Evolutionary conservation across 495 filamentous ascomycete genomes (phyloP).

Genomic region (Neurospora sp.): DNA sequence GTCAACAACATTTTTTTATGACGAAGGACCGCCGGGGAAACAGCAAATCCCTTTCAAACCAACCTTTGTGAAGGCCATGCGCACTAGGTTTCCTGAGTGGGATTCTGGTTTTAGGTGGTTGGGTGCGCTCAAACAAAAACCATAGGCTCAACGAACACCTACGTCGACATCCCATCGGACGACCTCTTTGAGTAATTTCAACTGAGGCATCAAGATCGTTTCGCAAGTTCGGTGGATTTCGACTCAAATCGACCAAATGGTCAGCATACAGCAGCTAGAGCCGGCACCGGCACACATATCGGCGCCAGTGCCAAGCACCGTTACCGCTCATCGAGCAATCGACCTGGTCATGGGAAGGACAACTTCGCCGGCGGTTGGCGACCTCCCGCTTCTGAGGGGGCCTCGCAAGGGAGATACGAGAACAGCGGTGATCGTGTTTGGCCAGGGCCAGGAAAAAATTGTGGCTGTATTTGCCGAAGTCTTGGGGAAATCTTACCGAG

Average conservation of each 20-base stretch:
- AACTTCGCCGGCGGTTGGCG: constrained; percentile 14
- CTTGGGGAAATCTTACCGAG: constrained; percentile 53
- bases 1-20: background rate
- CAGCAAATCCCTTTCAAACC: background rate
- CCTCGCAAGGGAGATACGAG: constrained; percentile 38
- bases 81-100: constrained; percentile 2
- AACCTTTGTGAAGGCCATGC: constrained; percentile 13
- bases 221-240: constrained; percentile 6
- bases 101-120: constrained; percentile 3
- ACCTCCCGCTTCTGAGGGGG: constrained; percentile 22
- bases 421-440: constrained; percentile 52
- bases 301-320: constrained; percentile 19
- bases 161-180: background rate
- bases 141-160: background rate
- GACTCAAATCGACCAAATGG: constrained; percentile 15
- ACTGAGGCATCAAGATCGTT: constrained; percentile 7
- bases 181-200: background rate
- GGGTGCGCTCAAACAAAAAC: constrained; percentile 1
- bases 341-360: constrained; percentile 21
- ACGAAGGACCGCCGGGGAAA: background rate
- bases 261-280: constrained; percentile 29
- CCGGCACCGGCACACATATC: constrained; percentile 18
- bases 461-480: constrained; percentile 59
- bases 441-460: constrained; percentile 51
- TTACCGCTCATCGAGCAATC: constrained; percentile 11